Conservation (phyloP, 2,329 filamentous ascomycete species). For the Shiraia sp. region DNA sequence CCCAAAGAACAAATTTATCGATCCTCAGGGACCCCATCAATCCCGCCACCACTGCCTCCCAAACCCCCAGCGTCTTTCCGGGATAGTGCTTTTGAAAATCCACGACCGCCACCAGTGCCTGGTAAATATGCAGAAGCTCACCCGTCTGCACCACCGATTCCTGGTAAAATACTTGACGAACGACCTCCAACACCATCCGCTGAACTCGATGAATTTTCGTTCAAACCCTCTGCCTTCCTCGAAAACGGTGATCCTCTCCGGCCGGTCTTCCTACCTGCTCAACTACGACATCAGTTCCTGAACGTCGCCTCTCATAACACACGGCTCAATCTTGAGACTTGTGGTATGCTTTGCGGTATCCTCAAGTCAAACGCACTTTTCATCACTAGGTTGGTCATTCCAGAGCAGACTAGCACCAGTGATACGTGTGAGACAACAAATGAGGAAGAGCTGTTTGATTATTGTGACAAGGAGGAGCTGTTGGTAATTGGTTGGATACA, state of each 20-base stretch:
- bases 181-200: conserved; percentile 37
- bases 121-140: conserved; percentile 29
- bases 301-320: conserved; percentile 77
- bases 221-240: conserved; percentile 82
- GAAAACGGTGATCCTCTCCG: conserved; percentile 87
- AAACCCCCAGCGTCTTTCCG: conserved; percentile 27
- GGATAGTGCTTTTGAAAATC: conserved; percentile 11
- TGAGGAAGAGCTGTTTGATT: conserved; percentile 82
- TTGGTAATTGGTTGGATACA: conserved; percentile 96
- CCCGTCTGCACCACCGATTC: conserved; percentile 30
- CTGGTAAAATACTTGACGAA: conserved; percentile 36
- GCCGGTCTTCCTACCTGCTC: conserved; percentile 81
- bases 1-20: conserved; percentile 36
- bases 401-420: conserved; percentile 84
- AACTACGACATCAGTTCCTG: conserved; percentile 75
- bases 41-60: conserved; percentile 34
- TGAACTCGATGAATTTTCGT: conserved; percentile 69
- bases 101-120: conserved; percentile 32
- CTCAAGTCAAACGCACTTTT: conserved; percentile 92
- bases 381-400: conserved; percentile 84
- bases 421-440: conserved; percentile 96
- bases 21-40: conserved; percentile 23
- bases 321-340: conserved; percentile 82
- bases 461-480: conserved; percentile 81
- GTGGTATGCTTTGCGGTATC: conserved; percentile 89